Base-by-base conservation (phyloP, 352 stramenopile genomes). In the Saprolegnia parasitica region DNA sequence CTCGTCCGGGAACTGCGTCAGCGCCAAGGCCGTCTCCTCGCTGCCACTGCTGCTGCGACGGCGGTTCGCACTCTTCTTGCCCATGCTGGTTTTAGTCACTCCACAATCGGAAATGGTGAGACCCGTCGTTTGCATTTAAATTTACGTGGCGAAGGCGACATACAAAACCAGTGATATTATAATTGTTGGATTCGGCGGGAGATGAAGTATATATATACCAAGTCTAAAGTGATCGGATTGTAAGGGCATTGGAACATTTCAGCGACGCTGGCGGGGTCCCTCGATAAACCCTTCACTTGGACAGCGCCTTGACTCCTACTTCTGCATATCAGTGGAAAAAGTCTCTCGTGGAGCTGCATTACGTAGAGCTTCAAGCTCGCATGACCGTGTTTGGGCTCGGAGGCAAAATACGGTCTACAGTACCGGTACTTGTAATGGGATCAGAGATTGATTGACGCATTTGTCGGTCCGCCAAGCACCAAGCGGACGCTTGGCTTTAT, bases 1-100 rank as follows among this genome's bases (percentile, higher is more conserved):
- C 74, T 90, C 79, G 56, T 89, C 84, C 1, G 84, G 83, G 73
- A 93, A 93, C 65, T 77, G 72, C 65, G 75, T 56, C 71, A 84
- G 45, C 11, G 70, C 71, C 26, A 46, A 29, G 42, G 37, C 42
- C 13, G 47, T 56, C 20, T 21, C 26, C n/a, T 39, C 46, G 35
- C 52, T 40, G 13, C 13, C 52, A 60, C 52, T 60, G 52, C 52
- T 60, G 35, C 52, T 60, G 35, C 52, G 52, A 1, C 52, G 24
- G n/a, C 47, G n/a, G 47, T 55, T 55, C 54, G 54, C 26, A 16
- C 9, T 21, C 21, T 58, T 62, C 63, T 70, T 70, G 63, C 63
- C 35, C 63, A 70, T 70, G 32, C n/a, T 50, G 56, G 35, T 32
- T 32, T 52, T 32, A 70, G 55, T 62, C 52, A 60, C 52, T 24